phyloP scores from a whole-genome alignment of 176 grass and related monocot species.

The Bonia amplexicaulis region DNA sequence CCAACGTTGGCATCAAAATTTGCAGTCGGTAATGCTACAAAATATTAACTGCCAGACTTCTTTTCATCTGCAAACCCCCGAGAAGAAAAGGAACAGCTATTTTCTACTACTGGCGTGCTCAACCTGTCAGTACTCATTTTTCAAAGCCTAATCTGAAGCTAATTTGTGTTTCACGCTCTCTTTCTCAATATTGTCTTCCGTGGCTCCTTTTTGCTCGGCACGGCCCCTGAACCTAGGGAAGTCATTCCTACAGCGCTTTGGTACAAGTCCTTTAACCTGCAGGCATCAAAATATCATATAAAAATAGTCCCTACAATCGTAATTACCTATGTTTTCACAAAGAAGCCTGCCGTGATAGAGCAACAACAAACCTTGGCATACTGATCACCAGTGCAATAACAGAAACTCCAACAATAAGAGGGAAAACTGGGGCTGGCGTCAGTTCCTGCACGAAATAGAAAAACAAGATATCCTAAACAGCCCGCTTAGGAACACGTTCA shows the following conservation, averaged over 20 bases:
- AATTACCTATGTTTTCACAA: neutral
- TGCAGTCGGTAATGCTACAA: neutral
- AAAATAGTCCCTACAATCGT: neutral
- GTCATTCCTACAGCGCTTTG: conserved; percentile 57
- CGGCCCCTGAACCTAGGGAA: conserved; percentile 40
- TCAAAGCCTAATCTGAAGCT: conserved; percentile 17
- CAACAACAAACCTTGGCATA: conserved; percentile 77
- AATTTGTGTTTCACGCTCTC: conserved; percentile 52
- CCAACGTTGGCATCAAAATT: conserved; percentile 8
- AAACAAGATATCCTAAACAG: conserved; percentile 7
- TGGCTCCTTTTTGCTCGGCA: conserved; percentile 60
- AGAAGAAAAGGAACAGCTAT: neutral
- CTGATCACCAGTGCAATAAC: conserved; percentile 71
- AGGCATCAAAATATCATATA: conserved; percentile 18
- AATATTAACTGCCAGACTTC: neutral
- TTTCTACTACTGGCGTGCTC: conserved; percentile 19
- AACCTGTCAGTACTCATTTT: conserved; percentile 17
- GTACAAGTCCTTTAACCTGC: conserved; percentile 91
- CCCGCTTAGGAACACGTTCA: neutral
- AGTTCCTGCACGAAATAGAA: conserved; percentile 59
- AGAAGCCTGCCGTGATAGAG: neutral
- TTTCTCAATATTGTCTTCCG: conserved; percentile 63
- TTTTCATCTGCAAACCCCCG: conserved; percentile 4
- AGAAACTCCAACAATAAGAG: conserved; percentile 74
- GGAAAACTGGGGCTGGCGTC: conserved; percentile 68